Evolutionary conservation across 2,329 filamentous ascomycete genomes (phyloP).

Genomic region (Neofusicoccum sp.): DNA sequence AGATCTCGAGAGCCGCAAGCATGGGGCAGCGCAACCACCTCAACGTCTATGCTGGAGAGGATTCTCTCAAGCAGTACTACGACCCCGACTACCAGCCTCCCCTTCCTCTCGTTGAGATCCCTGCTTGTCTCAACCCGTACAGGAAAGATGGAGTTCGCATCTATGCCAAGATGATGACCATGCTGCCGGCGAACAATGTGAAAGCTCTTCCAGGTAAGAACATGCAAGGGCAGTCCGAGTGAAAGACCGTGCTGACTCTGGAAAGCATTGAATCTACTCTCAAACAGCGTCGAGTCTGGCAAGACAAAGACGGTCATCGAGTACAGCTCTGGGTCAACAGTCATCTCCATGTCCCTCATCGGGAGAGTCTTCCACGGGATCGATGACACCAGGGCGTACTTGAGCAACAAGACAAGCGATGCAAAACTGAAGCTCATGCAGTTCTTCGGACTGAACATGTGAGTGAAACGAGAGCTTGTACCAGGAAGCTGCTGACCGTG

Average conservation of each 20-base stretch:
- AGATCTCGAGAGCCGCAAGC: not conserved
- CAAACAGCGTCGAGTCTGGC: slow-evolving; percentile 27
- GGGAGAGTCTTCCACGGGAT: slow-evolving; percentile 53
- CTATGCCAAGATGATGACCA: slow-evolving; percentile 66
- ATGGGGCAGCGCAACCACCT: slow-evolving; percentile 30
- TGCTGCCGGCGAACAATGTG: slow-evolving; percentile 64
- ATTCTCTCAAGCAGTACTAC: slow-evolving; percentile 59
- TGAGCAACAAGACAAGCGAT: slow-evolving; percentile 59
- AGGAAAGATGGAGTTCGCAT: slow-evolving; percentile 59
- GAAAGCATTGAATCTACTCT: slow-evolving; percentile 52
- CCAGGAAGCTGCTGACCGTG: not conserved
- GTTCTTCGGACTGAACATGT: slow-evolving; percentile 59
- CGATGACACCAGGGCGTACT: slow-evolving; percentile 53
- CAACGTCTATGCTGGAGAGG: slow-evolving; percentile 59
- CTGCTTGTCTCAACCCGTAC: slow-evolving; percentile 57
- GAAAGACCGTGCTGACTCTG: slow-evolving; percentile 21
- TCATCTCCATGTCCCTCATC: slow-evolving; percentile 59
- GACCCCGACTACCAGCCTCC: slow-evolving; percentile 58
- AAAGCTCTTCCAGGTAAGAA: slow-evolving; percentile 58
- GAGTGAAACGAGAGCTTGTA: slow-evolving; percentile 19
- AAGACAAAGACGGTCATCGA: slow-evolving; percentile 56
- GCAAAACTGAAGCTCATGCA: slow-evolving; percentile 57
- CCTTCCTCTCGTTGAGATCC: slow-evolving; percentile 61
- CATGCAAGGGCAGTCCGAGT: slow-evolving; percentile 14
- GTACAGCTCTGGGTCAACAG: slow-evolving; percentile 62